Evolutionary conservation across 768 basidiomycete species (phyloP).

Genomic region (Coprinopsis marcescibilis): DNA sequence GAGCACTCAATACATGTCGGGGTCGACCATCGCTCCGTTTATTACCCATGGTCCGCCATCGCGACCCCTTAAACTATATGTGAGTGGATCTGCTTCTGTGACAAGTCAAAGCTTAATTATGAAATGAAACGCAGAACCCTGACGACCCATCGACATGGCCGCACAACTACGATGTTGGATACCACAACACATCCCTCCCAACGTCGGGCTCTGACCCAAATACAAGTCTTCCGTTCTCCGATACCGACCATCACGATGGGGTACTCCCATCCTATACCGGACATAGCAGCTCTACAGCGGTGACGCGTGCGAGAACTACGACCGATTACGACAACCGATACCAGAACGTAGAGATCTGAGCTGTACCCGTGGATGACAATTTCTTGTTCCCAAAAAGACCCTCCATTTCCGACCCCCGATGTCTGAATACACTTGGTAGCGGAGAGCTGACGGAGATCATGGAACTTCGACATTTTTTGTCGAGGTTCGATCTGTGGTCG

Average conservation of each 20-base stretch:
- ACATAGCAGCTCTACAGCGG: not conserved
- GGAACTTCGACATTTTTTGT: too few relatives aligned
- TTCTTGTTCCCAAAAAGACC: not conserved
- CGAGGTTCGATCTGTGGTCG: too few relatives aligned
- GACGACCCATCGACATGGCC: constrained; percentile 1
- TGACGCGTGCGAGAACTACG: constrained; percentile 1
- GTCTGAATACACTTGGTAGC: too few relatives aligned
- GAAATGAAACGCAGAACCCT: too few relatives aligned
- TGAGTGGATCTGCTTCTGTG: not conserved
- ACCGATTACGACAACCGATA: not conserved
- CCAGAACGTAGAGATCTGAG: not conserved
- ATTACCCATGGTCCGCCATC: not conserved
- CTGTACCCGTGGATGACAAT: not conserved
- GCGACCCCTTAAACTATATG: not conserved
- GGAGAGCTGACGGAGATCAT: too few relatives aligned
- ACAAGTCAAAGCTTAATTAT: not conserved
- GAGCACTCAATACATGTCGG: not conserved
- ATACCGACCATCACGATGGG: not conserved
- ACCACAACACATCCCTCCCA: not conserved
- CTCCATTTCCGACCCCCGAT: too few relatives aligned
- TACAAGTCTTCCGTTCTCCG: too few relatives aligned
- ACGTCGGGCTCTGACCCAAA: not conserved
- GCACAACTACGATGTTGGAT: not conserved
- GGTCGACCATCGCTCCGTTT: not conserved
- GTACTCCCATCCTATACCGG: not conserved